Evolutionary conservation across 2,329 filamentous ascomycete species (phyloP).

Genomic region (Emergomyces pasteurianus): DNA sequence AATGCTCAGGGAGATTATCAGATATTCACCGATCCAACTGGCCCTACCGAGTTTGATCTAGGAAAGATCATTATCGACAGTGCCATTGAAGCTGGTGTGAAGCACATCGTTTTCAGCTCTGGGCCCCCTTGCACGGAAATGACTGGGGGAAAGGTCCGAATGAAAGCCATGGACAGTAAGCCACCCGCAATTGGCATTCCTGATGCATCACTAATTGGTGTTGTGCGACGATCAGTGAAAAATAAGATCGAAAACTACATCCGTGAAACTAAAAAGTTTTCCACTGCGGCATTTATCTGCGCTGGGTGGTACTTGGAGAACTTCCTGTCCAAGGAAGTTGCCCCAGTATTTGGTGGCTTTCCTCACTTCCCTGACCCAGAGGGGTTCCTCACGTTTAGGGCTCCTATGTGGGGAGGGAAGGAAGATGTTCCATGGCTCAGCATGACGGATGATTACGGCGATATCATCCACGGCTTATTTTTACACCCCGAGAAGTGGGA

Average conservation of each 20-base stretch:
- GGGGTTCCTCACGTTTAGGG: constrained; percentile 24
- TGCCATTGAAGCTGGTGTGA: constrained; percentile 22
- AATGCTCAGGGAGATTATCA: background rate
- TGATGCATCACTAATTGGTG: background rate
- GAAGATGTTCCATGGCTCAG: constrained; percentile 29
- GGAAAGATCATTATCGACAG: constrained; percentile 26
- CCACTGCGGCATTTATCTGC: constrained; percentile 24
- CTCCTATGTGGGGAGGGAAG: constrained; percentile 31
- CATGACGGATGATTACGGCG: constrained; percentile 34
- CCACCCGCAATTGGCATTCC: background rate
- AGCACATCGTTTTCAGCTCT: constrained; percentile 28
- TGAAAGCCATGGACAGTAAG: constrained; percentile 26
- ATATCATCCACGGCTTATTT: constrained; percentile 36
- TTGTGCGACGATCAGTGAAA: constrained; percentile 21
- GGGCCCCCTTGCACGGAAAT: constrained; percentile 22
- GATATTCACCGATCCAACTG: constrained; percentile 6
- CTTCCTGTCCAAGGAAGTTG: constrained; percentile 25
- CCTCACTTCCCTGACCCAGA: constrained; percentile 26
- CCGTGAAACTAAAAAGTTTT: constrained; percentile 20
- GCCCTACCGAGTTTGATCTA: constrained; percentile 24
- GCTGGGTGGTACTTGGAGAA: constrained; percentile 36
- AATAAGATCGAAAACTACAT: constrained; percentile 29
- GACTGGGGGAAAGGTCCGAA: constrained; percentile 22
- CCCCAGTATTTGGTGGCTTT: constrained; percentile 31
- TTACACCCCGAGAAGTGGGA: constrained; percentile 29